Evolutionary conservation across 768 basidiomycete species (phyloP).

Genomic region (Arthromyces matolae): DNA sequence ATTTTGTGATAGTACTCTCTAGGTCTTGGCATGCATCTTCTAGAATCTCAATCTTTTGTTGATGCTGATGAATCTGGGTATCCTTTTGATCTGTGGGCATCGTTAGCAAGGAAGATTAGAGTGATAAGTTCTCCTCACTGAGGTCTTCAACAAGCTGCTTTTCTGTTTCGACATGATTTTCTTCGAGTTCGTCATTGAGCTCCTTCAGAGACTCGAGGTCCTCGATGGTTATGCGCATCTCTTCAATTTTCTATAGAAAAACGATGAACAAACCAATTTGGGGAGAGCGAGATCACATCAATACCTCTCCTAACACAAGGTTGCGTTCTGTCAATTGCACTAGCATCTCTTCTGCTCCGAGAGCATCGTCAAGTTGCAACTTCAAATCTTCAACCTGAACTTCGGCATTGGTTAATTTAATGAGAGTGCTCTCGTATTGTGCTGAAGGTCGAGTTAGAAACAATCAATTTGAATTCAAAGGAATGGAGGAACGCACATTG

Average conservation of each 20-base stretch:
- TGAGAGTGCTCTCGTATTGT: constrained; percentile 74
- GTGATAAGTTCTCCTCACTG: constrained; percentile 44
- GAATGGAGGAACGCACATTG: constrained; percentile 50
- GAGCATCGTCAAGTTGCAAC: constrained; percentile 88
- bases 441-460: constrained; percentile 35
- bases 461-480: constrained; percentile 2
- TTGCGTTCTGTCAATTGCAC: constrained; percentile 95
- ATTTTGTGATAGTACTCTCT: constrained; percentile 85
- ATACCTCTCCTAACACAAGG: constrained; percentile 83
- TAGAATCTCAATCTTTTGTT: constrained; percentile 58
- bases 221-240: constrained; percentile 94
- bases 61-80: constrained; percentile 60
- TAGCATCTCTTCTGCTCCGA: constrained; percentile 94
- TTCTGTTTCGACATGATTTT: constrained; percentile 93
- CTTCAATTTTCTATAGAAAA: constrained; percentile 81
- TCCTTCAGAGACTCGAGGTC: constrained; percentile 96
- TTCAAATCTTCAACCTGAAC: constrained; percentile 92
- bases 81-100: constrained; percentile 61
- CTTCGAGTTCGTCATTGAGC: constrained; percentile 94
- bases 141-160: constrained; percentile 87
- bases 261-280: constrained; percentile 1
- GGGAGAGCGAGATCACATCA: neutral
- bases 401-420: constrained; percentile 85
- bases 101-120: neutral
- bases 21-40: constrained; percentile 83